Conservation (phyloP, 768 basidiomycete species). For the Hypholoma fasciculare region DNA sequence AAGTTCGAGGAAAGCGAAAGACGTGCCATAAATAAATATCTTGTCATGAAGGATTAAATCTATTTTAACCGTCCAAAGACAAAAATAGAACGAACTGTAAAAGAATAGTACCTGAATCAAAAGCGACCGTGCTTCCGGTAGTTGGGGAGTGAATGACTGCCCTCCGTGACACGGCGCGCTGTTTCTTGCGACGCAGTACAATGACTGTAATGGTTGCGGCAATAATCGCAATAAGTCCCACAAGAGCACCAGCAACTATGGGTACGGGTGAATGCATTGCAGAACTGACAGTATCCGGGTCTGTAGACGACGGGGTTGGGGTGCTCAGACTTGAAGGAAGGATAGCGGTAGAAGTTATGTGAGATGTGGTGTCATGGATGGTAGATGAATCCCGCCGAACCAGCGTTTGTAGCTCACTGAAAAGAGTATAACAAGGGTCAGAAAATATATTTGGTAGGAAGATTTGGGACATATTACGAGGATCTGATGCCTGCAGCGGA, state of each 20-base stretch:
- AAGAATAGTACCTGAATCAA: not conserved
- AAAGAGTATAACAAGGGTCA: not conserved
- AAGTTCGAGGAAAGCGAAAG: not conserved
- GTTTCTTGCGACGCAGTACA: constrained; percentile 5
- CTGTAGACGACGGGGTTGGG: not conserved
- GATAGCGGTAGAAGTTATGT: too few species aligned
- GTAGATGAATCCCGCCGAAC: too few species aligned
- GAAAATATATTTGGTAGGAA: not conserved
- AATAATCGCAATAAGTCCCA: constrained; percentile 12
- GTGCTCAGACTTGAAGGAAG: not conserved
- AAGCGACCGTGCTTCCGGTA: not conserved
- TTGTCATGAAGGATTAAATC: not conserved
- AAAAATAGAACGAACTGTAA: not conserved
- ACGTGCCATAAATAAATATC: not conserved
- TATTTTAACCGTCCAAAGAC: constrained; percentile 4
- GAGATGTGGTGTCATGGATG: too few species aligned
- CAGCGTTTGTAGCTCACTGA: too few species aligned
- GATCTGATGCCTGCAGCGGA: not conserved
- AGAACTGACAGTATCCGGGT: not conserved
- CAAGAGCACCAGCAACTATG: constrained; percentile 13
- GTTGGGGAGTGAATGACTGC: not conserved
- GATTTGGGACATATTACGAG: not conserved
- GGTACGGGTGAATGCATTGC: constrained; percentile 9
- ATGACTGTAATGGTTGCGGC: constrained; percentile 8
- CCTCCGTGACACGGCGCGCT: not conserved